Base-by-base conservation (phyloP, 2,329 filamentous ascomycete genomes). In the Xylaria digitata region DNA sequence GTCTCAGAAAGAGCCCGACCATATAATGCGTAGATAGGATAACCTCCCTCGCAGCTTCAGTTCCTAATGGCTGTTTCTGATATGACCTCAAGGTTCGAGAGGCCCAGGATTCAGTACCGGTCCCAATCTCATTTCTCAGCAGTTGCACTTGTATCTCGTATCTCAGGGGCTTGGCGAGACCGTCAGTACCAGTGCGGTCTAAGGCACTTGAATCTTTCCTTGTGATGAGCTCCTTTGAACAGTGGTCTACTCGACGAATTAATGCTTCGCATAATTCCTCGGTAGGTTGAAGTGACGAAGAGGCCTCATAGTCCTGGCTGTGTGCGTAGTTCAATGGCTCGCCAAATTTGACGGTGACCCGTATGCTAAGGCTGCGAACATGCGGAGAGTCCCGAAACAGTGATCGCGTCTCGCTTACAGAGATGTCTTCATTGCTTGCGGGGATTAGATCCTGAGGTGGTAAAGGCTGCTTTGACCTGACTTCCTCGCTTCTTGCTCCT, bases 201-300 rank as follows among this genome's bases (percentile, higher is more conserved):
- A 85, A 78, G 15, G 85, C 85, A 34, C 73, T 75, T 17, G 82
- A 81, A 72, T 87, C 85, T 67, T 81, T 82, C 64, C 85, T 82
- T 26, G 84, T 86, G 71, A 87, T 82, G 63, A 87, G 78, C 74
- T 87, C 85, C 46, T 82, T 75, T 65, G 81, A 82, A 77, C 83
- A 85, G 73, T 86, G 83, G 70, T 84, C 80, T 50, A 87, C 79
- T 45, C 84, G 83, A 32, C 81, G 80, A 13, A 86, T 73, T n/a
- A 87, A 74, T 1, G 80, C 83, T 43, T 82, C 79, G 71, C 82
- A 85, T 52, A 86, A 74, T n/a, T 80, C 78, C 63, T 84, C 81
- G 46, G 81, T 82, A 54, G 81, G 79, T 17, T 78, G 74, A 53
- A 87, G 80, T 40, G 72, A 74, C 2, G 79, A 72, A 1, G 85